Evolutionary conservation across 1,139 yeast genomes (phyloP).

Genomic region (Barnettozyma hawaiiensis): DNA sequence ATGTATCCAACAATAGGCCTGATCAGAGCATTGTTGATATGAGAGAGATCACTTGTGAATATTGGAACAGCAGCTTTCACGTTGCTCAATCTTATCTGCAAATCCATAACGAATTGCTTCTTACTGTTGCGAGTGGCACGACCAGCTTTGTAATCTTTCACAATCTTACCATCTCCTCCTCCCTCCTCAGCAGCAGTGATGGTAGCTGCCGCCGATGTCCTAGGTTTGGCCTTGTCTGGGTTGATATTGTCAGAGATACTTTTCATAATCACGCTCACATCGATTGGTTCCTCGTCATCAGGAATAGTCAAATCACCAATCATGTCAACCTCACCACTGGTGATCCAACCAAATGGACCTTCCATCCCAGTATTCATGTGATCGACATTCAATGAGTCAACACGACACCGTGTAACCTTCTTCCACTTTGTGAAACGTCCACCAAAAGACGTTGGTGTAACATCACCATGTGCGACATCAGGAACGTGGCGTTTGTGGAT

Average conservation of each 20-base stretch:
- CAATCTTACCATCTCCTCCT: neutral
- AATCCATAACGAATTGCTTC: conserved; percentile 63
- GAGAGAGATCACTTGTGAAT: conserved; percentile 76
- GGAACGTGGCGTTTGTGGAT: conserved; percentile 51
- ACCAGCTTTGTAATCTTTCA: conserved; percentile 3
- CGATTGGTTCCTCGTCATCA: conserved; percentile 35
- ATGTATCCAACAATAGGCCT: conserved; percentile 95
- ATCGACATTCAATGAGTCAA: conserved; percentile 80
- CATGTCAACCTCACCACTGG: conserved; percentile 86
- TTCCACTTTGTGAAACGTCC: conserved; percentile 37
- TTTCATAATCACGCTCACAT: conserved; percentile 21
- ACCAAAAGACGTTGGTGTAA: neutral
- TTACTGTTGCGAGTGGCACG: conserved; percentile 25
- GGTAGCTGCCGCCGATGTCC: neutral
- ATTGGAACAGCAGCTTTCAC: conserved; percentile 87
- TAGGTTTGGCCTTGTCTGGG: neutral
- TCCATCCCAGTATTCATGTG: conserved; percentile 85
- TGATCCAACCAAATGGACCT: conserved; percentile 98
- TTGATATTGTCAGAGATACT: conserved; percentile 20
- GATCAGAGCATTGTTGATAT: conserved; percentile 84
- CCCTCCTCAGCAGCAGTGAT: no score
- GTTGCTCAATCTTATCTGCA: conserved; percentile 71
- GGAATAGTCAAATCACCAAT: conserved; percentile 86
- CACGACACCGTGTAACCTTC: conserved; percentile 70
- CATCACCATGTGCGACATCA: conserved; percentile 18